Evolutionary conservation across 495 filamentous ascomycete species (phyloP).

Genomic region (Trichocladium uniseriatum): DNA sequence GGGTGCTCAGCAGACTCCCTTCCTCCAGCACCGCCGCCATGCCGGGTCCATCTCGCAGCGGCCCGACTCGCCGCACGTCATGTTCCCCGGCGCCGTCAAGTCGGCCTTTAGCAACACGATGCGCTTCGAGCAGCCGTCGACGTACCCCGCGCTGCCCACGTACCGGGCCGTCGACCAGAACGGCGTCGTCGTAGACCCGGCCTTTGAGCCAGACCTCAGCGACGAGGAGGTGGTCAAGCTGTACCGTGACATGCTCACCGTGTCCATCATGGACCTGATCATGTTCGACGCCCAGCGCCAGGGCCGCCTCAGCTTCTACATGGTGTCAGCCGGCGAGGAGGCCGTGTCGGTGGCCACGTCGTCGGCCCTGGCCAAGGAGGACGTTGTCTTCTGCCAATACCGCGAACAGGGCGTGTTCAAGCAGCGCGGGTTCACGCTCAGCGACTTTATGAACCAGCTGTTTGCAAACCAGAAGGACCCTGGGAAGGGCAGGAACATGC

Average conservation of each 20-base stretch:
- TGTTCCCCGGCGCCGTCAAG: slow-evolving; percentile 91
- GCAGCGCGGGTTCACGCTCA: slow-evolving; percentile 78
- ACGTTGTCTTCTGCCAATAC: slow-evolving; percentile 92
- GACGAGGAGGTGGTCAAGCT: slow-evolving; percentile 61
- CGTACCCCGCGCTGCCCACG: slow-evolving; percentile 65
- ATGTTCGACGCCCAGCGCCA: slow-evolving; percentile 83
- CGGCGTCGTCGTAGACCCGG: slow-evolving; percentile 66
- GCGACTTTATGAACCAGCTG: slow-evolving; percentile 89
- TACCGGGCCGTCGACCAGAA: slow-evolving; percentile 82
- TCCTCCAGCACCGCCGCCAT: not conserved
- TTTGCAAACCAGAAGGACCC: slow-evolving; percentile 81
- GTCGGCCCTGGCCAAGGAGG: slow-evolving; percentile 67
- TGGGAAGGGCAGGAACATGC: slow-evolving; percentile 90
- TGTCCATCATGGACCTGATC: slow-evolving; percentile 88
- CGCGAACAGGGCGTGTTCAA: slow-evolving; percentile 85
- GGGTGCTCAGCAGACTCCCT: not conserved
- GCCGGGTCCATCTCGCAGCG: slow-evolving; percentile 45
- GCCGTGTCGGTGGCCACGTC: slow-evolving; percentile 84
- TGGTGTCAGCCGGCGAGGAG: slow-evolving; percentile 95
- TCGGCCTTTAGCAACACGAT: slow-evolving; percentile 80
- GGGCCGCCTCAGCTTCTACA: slow-evolving; percentile 88
- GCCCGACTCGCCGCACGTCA: slow-evolving; percentile 62
- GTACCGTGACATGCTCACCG: slow-evolving; percentile 53
- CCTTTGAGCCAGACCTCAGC: slow-evolving; percentile 50
- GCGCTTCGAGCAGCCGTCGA: slow-evolving; percentile 60